Base-by-base conservation (phyloP, 2,329 filamentous ascomycete species). In the Cladosporium sp. region DNA sequence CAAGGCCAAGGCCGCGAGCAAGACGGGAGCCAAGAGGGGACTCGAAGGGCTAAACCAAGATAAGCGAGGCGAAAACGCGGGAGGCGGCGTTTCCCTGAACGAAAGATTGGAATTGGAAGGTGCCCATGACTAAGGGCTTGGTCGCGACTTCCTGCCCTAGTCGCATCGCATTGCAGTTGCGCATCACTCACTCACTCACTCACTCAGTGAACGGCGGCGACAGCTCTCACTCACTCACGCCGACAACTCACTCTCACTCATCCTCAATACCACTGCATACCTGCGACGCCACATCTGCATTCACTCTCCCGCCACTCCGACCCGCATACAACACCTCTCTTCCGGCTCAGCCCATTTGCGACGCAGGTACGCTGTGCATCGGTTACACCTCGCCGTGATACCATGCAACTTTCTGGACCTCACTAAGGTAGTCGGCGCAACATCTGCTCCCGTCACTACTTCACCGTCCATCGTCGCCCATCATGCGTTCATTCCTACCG, bases 401-500 rank as follows among this genome's bases (percentile, higher is more conserved):
- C 48, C 59, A 62, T 62, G 59, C 58, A 39, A 61, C 58, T 53
- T 32, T 32, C 51, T 62, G 59, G 59, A 39, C 10, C 48, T 25
- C 26, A 34, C 46, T 61, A 53, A 30, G 39, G 39, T 23, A 46
- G 39, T 28, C 58, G 16, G 58, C 28, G 58, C 58, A 39, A 57
- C 46, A 18, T 51, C 26, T 46, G 26, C 51, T 21, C 18, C 46
- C 53, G 39, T 30, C 34, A 49, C 34, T 64, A 30, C 51, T n/a
- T 54, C 26, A 21, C 28, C 26, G 18, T n/a, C 48, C 8, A 30
- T 34, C 25, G 13, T 53, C 34, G 48, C 59, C 48, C 59, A 23
- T 16, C 57, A 70, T 70, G 68, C 36, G 53, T 43, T 65, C 58
- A 62, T 64, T 68, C 58, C 43, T 71, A 48, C 58, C 53, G 39